These are phyloP conservation scores for Adansonia madagascariensis DNA, from an alignment of 441 rosid genomes.

Conservation along the genomic window DNA sequence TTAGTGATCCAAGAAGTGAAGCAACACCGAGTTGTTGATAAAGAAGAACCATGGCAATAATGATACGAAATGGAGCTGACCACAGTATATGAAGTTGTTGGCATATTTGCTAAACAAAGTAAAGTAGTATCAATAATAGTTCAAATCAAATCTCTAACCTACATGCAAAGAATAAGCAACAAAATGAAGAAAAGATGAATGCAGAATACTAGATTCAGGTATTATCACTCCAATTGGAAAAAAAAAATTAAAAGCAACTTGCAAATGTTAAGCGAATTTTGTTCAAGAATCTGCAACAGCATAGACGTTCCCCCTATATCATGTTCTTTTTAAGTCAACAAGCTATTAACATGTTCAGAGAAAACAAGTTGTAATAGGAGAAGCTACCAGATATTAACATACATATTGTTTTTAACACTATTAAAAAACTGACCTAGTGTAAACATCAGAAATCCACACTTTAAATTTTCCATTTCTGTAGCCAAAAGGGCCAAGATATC, in stretches of 20 bases:
- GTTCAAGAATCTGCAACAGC: background rate
- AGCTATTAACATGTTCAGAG: background rate
- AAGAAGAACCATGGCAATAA: conserved; percentile 76
- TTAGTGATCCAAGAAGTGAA: conserved; percentile 69
- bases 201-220: background rate
- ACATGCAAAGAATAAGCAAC: background rate
- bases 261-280: background rate
- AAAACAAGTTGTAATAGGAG: background rate
- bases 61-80: conserved; percentile 95
- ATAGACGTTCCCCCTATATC: background rate
- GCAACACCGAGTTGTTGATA: conserved; percentile 92
- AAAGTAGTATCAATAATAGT: conserved; percentile 10
- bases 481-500: background rate
- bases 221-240: background rate
- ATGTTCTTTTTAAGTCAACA: background rate
- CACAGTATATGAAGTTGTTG: conserved; percentile 79
- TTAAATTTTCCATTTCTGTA: background rate
- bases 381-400: background rate
- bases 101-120: conserved; percentile 66
- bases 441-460: conserved; percentile 11
- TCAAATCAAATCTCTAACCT: conserved; percentile 16
- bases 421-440: background rate
- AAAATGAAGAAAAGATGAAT: background rate
- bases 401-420: background rate
- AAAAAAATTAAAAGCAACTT: background rate